Base-by-base conservation (phyloP, 2,329 filamentous ascomycete genomes). In the Trichoderma asperellum region DNA sequence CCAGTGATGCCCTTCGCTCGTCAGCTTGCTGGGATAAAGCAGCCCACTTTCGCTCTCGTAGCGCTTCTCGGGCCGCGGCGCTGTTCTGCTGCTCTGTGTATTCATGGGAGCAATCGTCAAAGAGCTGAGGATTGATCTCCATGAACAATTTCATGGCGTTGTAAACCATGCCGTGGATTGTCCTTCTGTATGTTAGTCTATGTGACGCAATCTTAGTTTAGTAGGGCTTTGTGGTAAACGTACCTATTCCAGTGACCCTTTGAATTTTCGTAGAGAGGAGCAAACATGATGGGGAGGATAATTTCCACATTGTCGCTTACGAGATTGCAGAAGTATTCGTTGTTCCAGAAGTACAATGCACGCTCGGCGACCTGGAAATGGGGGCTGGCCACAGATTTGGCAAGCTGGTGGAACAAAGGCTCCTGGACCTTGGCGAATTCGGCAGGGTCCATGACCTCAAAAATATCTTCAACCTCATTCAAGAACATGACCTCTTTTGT, bases 101-200 rank as follows among this genome's bases (percentile, higher is more conserved):
- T 73, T 98, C 94, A 77, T 97, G 95, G 43, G 96, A 97, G 82
- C 96, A 99, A 78, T 99, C 96, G 75, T 99, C 96, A 76, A 99
- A 99, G 27, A 99, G 88, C 79, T 97, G 94, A 11, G 96, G 96
- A 79, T 98, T 98, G 77, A 99, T 97, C 80, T 99, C 96, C 96
- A 99, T 99, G 81, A 99, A 99, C 47, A 99, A 88, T 80, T 99
- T 99, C 96, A 99, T 98, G 69, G 96, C 96, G 77, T 98, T 99
- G 81, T 98, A 98, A 12, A 99, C 96, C 95, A 99, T 98, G 79
- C 96, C 96, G 78, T 99, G 96, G 74, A 99, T 99, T 8, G 96
- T 99, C 76, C 96, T 98, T 73, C 2, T 8, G 61, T 11, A 16
- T 29, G 72, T 84, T 76, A 85, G 81, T 67, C 5, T 61, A 43